phyloP scores from a whole-genome alignment of 2,329 filamentous ascomycete species.

The Paracoccidioides brasiliensis region DNA sequence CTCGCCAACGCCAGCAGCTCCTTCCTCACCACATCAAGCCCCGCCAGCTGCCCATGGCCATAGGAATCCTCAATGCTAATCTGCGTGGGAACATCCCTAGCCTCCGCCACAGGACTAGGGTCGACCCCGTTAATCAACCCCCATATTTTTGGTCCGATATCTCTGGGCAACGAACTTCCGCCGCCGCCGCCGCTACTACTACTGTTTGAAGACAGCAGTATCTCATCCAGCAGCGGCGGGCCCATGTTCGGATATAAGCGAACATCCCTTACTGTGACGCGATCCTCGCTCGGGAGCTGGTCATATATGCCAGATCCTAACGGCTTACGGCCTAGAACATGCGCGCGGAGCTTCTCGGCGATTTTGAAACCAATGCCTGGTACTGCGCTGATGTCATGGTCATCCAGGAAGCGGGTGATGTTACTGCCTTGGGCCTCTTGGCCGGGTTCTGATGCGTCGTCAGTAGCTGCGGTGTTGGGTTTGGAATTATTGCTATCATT shows the following conservation, averaged over 20 bases:
- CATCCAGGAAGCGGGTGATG: constrained; percentile 58
- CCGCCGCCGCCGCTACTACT: constrained; percentile 15
- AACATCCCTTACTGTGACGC: constrained; percentile 53
- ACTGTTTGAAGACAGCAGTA: constrained; percentile 35
- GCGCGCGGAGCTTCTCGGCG: constrained; percentile 52
- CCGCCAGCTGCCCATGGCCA: constrained; percentile 46
- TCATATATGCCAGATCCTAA: constrained; percentile 22
- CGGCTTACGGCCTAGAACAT: constrained; percentile 38
- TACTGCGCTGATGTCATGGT: constrained; percentile 62
- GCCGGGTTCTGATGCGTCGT: not conserved
- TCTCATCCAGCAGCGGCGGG: constrained; percentile 49
- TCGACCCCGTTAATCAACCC: constrained; percentile 70
- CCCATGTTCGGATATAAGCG: constrained; percentile 51
- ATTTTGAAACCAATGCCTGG: constrained; percentile 76
- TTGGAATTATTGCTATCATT: constrained; percentile 6
- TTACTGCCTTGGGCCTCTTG: constrained; percentile 23
- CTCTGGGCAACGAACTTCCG: constrained; percentile 56
- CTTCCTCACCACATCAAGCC: constrained; percentile 47
- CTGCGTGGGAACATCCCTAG: constrained; percentile 61
- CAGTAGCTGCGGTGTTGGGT: not conserved
- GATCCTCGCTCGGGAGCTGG: constrained; percentile 31
- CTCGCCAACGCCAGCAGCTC: constrained; percentile 56
- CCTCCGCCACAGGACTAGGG: constrained; percentile 56
- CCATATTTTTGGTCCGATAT: constrained; percentile 63
- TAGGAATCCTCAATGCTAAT: constrained; percentile 96